Evolutionary conservation across 176 grass and related monocot genomes (phyloP), one percentile per base, ranked within the genome.

Genomic region (Triticum dicoccoides): DNA sequence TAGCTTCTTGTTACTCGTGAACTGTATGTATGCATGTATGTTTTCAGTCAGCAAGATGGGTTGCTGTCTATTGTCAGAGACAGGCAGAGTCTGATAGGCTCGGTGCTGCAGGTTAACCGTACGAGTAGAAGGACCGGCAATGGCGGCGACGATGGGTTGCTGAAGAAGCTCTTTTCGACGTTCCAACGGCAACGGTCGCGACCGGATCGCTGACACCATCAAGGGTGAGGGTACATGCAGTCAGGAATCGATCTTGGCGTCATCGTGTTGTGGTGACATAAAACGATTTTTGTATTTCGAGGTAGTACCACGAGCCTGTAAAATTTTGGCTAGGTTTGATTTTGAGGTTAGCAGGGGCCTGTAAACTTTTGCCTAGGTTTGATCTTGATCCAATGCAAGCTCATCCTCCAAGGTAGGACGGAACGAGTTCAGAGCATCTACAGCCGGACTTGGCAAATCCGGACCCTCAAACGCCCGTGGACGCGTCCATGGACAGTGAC

Each of bases 131-230:
- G 3, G 23, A 5, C 61, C 14, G 25, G 63, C 38, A 29, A 29
- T 27, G 56, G 63, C 8, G 39, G 63, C 21, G 25, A 27, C 8
- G 18, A 68, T 4, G 21, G 87, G 4, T 73, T 79, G n/a, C 4
- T 49, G 20, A 84, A 79, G 75, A 79, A 78, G 65, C 65, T 84
- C 17, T 39, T 37, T 17, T 72, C 74, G 14, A 6, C 47, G 1
- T 79, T 88, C 49, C 54, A 59, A 21, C 65, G 68, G n/a, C 42
- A 84, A 4, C 74, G 24, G 11, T 39, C 81, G 23, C 75, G 65
- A 63, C 61, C 61, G 37, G 20, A 12, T 35, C 9, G 21, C 29
- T 73, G 13, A 82, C 27, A 20, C 18, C 18, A 58, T 20, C 17
- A 4, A 3, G 8, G 10, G 21, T 23, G 20, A 42, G 58, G 3